Percentiles rank a stretch among this genome's conserved stretches.
Evolutionary conservation across 306 rosid species (phyloP).

Genomic region (Mucuna pruriens): DNA sequence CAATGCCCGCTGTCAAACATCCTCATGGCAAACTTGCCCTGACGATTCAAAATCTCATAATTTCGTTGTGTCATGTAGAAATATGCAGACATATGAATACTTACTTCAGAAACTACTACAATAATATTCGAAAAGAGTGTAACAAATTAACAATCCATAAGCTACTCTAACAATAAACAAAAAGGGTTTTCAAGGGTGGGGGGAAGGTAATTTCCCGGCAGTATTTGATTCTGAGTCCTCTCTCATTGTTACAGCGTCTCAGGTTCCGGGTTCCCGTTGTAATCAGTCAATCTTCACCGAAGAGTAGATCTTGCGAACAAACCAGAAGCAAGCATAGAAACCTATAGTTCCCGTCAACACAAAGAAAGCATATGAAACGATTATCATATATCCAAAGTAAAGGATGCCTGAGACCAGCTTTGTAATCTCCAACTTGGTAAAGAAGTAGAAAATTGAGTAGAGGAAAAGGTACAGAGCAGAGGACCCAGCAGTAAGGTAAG

Average conservation of each 20-base stretch:
- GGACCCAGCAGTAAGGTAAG: conserved; percentile 97
- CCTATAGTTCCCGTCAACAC: conserved; percentile 97
- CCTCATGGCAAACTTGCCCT: neutral
- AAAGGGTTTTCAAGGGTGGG: conserved; percentile 37
- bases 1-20: too few relatives aligned
- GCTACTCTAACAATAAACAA: conserved; percentile 53
- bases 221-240: conserved; percentile 32
- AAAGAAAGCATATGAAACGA: conserved; percentile 85
- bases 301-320: conserved; percentile 93
- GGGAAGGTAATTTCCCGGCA: conserved; percentile 46
- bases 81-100: conserved; percentile 48
- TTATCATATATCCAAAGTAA: conserved; percentile 93
- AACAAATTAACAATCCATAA: conserved; percentile 47
- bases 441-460: conserved; percentile 94
- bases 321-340: conserved; percentile 98
- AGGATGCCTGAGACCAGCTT: conserved; percentile 93
- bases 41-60: conserved; percentile 15
- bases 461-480: conserved; percentile 95
- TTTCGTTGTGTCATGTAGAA: conserved; percentile 21
- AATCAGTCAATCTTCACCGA: conserved; percentile 96
- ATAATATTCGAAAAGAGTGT: conserved; percentile 38
- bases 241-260: conserved; percentile 32
- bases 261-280: conserved; percentile 26
- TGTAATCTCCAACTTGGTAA: conserved; percentile 90
- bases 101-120: conserved; percentile 48